phyloP scores from a whole-genome alignment of 2,329 filamentous ascomycete genomes.

The Aspergillaceae sp. region DNA sequence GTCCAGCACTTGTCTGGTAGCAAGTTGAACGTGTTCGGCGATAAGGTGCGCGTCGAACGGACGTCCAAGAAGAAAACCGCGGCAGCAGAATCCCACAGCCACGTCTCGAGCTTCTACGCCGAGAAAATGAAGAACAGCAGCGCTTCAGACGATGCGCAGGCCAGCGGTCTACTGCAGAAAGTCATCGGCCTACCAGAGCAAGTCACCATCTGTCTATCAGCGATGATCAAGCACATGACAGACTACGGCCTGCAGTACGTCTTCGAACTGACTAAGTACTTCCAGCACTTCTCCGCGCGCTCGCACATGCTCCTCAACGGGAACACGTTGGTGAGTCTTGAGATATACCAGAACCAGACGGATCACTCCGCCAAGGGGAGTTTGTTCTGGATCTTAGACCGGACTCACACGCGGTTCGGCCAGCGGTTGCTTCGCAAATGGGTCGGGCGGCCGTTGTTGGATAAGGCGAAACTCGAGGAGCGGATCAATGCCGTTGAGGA shows the following conservation, averaged over 20 bases:
- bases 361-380: slow-evolving; percentile 79
- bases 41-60: slow-evolving; percentile 77
- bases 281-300: slow-evolving; percentile 85
- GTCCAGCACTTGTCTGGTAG: slow-evolving; percentile 82
- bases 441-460: slow-evolving; percentile 83
- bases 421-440: slow-evolving; percentile 83
- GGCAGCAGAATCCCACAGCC: slow-evolving; percentile 74
- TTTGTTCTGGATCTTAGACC: slow-evolving; percentile 90
- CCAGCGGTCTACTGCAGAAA: slow-evolving; percentile 67
- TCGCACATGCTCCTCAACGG: slow-evolving; percentile 96
- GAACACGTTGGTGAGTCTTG: slow-evolving; percentile 85
- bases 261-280: slow-evolving; percentile 93
- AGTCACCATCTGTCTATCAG: slow-evolving; percentile 84
- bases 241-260: slow-evolving; percentile 94
- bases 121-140: slow-evolving; percentile 62
- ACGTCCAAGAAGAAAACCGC: slow-evolving; percentile 69
- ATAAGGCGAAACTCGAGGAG: slow-evolving; percentile 64
- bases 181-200: slow-evolving; percentile 76
- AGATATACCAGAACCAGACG: slow-evolving; percentile 92
- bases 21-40: slow-evolving; percentile 85
- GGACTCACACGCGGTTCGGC: slow-evolving; percentile 82
- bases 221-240: slow-evolving; percentile 87
- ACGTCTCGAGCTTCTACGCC: slow-evolving; percentile 89
- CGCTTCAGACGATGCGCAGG: slow-evolving; percentile 45
- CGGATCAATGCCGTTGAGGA: slow-evolving; percentile 81